Evolutionary conservation across 2,329 filamentous ascomycete species (phyloP).

Genomic region (Ophiostoma sp.): DNA sequence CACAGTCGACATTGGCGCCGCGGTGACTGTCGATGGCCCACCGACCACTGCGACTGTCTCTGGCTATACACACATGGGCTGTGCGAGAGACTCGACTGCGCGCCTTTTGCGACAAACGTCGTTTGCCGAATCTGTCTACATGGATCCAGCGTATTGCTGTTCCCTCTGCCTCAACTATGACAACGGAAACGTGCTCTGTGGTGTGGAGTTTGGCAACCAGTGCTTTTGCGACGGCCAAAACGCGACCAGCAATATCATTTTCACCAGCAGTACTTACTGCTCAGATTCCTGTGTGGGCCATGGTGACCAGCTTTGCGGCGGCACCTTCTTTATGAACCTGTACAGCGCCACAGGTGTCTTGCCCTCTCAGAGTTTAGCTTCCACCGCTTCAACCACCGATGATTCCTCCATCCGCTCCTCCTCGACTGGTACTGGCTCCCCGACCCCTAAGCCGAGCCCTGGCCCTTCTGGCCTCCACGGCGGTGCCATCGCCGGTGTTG

Average conservation of each 20-base stretch:
- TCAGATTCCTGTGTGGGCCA: background rate
- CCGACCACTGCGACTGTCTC: background rate
- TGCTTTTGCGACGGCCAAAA: slow-evolving; percentile 42
- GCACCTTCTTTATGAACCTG: background rate
- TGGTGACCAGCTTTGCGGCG: background rate
- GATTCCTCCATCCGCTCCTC: background rate
- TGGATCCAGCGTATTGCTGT: background rate
- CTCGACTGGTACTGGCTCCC: background rate
- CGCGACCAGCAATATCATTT: background rate
- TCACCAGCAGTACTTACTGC: background rate
- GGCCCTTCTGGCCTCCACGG: background rate
- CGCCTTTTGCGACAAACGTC: background rate
- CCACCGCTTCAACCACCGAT: background rate
- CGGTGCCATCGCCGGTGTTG: slow-evolving; percentile 13
- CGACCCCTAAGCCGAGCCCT: background rate
- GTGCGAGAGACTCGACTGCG: background rate
- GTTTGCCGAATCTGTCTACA: background rate
- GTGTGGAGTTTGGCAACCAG: background rate
- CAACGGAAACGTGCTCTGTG: background rate
- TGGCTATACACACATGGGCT: background rate
- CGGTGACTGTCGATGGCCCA: background rate
- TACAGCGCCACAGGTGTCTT: background rate
- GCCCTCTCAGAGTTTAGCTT: too few species aligned
- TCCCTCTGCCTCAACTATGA: background rate
- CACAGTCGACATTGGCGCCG: background rate